Conservation (phyloP, 2,329 filamentous ascomycete species). For the Xylaria arbuscula region DNA sequence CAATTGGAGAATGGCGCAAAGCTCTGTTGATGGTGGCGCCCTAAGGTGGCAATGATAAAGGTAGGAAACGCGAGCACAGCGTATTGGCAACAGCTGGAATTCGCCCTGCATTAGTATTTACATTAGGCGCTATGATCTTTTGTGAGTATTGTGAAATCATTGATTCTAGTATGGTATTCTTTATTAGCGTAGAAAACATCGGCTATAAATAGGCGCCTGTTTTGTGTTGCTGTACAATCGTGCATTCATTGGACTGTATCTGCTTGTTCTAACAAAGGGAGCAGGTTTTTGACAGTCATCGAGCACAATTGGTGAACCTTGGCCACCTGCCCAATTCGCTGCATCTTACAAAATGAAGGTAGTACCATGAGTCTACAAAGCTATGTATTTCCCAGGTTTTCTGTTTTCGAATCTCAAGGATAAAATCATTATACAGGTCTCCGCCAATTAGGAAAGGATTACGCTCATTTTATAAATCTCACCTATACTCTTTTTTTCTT, state of each 20-base stretch:
- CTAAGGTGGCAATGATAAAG: too few relatives aligned
- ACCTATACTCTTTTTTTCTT: background rate
- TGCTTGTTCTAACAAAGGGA: background rate
- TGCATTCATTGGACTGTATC: background rate
- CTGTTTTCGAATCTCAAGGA: background rate
- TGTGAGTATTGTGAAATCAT: slow-evolving; percentile 15
- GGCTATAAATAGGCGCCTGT: background rate
- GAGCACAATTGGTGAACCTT: background rate
- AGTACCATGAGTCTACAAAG: slow-evolving; percentile 15
- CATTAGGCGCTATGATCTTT: background rate
- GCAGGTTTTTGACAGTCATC: background rate
- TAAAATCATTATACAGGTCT: background rate
- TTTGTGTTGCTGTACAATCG: background rate
- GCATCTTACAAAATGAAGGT: background rate
- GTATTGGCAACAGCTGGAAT: too few relatives aligned
- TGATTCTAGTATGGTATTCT: slow-evolving; percentile 6
- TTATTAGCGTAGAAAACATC: background rate
- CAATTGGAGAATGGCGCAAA: background rate
- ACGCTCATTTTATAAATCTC: background rate
- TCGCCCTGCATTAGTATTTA: background rate
- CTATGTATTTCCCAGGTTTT: slow-evolving; percentile 22
- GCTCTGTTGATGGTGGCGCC: too few relatives aligned
- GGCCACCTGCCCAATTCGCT: background rate
- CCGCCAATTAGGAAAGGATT: too few relatives aligned
- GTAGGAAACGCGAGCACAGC: too few relatives aligned